phyloP scores from a whole-genome alignment of 2,329 filamentous ascomycete genomes.

The Colletotrichum salicis region DNA sequence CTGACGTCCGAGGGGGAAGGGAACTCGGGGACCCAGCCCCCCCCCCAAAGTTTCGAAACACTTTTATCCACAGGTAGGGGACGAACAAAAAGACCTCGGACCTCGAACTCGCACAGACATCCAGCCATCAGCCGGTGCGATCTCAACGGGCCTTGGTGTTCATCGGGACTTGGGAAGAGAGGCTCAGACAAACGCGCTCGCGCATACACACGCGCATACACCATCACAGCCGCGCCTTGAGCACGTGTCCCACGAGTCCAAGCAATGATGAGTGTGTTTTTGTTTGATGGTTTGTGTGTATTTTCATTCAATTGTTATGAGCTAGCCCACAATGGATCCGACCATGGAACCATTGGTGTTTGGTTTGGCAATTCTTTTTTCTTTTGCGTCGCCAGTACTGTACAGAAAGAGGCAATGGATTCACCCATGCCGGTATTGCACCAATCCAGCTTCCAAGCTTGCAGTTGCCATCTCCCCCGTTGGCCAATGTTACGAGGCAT shows the following conservation, averaged over 20 bases:
- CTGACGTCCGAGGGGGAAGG: not conserved
- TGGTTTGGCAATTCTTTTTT: conserved; percentile 27
- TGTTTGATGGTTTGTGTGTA: conserved; percentile 27
- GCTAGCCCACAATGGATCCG: conserved; percentile 32
- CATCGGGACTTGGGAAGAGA: not conserved
- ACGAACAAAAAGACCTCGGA: not conserved
- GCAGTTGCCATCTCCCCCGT: conserved; percentile 23
- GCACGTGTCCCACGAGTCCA: conserved; percentile 13
- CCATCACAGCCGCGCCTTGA: conserved; percentile 6
- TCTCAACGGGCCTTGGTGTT: conserved; percentile 5
- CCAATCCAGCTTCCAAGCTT: conserved; percentile 34
- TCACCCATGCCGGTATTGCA: conserved; percentile 32
- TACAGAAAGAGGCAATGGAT: conserved; percentile 32
- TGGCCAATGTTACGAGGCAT: conserved; percentile 35
- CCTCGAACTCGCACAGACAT: conserved; percentile 29
- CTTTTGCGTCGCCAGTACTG: conserved; percentile 30
- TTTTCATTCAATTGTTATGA: conserved; percentile 34
- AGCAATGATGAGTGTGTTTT: not conserved
- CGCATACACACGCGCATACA: not conserved
- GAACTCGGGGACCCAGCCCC: no score
- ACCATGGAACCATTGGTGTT: conserved; percentile 22
- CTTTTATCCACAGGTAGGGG: not conserved
- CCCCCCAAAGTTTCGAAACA: not conserved
- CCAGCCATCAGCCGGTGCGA: not conserved
- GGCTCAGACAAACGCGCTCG: conserved; percentile 19